These are phyloP conservation scores for Tricholoma sp. DNA, from an alignment of 768 basidiomycete genomes.

Conservation along the genomic window DNA sequence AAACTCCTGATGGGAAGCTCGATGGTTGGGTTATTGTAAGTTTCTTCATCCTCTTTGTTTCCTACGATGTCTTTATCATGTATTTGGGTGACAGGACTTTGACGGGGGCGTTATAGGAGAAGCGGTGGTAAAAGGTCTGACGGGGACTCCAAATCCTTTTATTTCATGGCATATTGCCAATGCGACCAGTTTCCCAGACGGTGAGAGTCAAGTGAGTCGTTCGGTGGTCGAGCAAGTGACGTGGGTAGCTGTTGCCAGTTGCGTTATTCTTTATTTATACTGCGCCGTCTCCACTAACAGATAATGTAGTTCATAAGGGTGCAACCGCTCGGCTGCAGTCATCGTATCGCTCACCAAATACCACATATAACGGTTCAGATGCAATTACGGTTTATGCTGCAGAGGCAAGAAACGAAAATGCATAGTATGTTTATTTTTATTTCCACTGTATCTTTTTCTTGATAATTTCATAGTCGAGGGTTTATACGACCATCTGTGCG, in stretches of 20 bases:
- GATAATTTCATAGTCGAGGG: constrained; percentile 17
- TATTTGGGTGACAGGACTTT: constrained; percentile 43
- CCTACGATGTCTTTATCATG: no score
- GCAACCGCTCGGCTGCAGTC: constrained; percentile 31
- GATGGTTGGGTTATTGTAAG: constrained; percentile 20
- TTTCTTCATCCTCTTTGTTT: no score
- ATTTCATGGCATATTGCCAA: constrained; percentile 38
- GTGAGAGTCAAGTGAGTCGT: constrained; percentile 32
- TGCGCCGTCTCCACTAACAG: neutral
- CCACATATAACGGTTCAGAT: constrained; percentile 39
- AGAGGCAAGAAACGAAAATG: constrained; percentile 58
- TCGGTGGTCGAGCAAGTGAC: constrained; percentile 42
- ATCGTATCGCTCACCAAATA: constrained; percentile 32
- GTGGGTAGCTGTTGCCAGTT: constrained; percentile 51
- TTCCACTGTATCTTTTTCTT: constrained; percentile 4
- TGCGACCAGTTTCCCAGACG: constrained; percentile 36
- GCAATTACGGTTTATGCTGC: constrained; percentile 46
- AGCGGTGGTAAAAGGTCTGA: constrained; percentile 30
- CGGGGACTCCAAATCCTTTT: constrained; percentile 21
- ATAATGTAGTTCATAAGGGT: constrained; percentile 32
- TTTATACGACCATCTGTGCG: constrained; percentile 29
- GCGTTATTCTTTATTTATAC: constrained; percentile 10
- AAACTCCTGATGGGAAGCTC: constrained; percentile 14
- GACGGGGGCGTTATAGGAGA: constrained; percentile 47
- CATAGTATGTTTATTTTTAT: constrained; percentile 38